Conservation (phyloP, 257 asterid species). For the Galeopsis tetrahit region DNA sequence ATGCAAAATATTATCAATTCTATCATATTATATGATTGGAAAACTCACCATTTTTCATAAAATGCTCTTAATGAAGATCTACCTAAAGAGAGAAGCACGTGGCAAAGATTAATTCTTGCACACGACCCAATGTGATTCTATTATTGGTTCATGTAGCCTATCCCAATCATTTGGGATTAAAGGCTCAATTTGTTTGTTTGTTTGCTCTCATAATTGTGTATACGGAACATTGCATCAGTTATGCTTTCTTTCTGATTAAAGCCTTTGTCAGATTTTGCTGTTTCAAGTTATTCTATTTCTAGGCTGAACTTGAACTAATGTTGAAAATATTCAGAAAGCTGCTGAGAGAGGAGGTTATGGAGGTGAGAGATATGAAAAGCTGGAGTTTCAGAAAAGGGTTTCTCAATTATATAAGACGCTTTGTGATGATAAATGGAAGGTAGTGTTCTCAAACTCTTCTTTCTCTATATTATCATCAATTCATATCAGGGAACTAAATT, state of each 20-base stretch:
- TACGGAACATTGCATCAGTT: conserved; percentile 6
- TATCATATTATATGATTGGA: background rate
- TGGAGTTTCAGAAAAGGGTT: conserved; percentile 89
- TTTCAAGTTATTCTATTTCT: conserved; percentile 12
- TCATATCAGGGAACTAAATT: background rate
- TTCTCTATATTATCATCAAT: background rate
- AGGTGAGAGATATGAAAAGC: conserved; percentile 91
- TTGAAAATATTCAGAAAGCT: conserved; percentile 62
- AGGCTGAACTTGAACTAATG: conserved; percentile 5
- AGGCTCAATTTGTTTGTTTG: no score
- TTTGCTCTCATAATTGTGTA: background rate
- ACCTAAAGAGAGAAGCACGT: no score
- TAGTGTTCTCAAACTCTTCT: conserved; percentile 31
- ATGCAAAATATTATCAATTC: background rate
- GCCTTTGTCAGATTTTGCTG: background rate
- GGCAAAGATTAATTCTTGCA: no score
- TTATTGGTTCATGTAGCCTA: no score
- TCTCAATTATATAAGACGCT: conserved; percentile 62
- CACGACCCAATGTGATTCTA: no score
- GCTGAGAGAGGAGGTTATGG: conserved; percentile 98
- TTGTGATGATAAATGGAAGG: conserved; percentile 87
- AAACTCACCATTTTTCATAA: background rate
- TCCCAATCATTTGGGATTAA: no score
- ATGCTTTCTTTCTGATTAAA: background rate
- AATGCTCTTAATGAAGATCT: background rate